phyloP scores from a whole-genome alignment of 2,329 filamentous ascomycete species.

The Fusarium pseudograminearum region DNA sequence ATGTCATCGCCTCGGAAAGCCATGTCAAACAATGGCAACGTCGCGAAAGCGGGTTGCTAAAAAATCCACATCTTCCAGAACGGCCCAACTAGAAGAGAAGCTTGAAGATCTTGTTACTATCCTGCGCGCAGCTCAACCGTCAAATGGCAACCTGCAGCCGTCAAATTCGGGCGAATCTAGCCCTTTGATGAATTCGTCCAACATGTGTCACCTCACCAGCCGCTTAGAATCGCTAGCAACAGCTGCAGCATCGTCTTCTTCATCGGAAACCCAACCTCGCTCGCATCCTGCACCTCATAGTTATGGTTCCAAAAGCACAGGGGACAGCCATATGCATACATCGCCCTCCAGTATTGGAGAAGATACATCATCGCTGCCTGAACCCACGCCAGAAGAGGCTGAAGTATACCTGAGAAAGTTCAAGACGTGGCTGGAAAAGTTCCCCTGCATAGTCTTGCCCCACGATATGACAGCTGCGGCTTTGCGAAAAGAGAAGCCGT shows the following conservation, averaged over 20 bases:
- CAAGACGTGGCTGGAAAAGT: constrained; percentile 55
- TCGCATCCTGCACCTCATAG: constrained; percentile 17
- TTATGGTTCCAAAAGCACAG: constrained; percentile 18
- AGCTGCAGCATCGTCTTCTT: constrained; percentile 52
- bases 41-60: constrained; percentile 55
- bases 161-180: constrained; percentile 15
- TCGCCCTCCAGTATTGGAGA: constrained; percentile 24
- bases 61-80: constrained; percentile 52
- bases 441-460: constrained; percentile 60
- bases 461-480: constrained; percentile 52
- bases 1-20: constrained; percentile 61
- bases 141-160: constrained; percentile 32
- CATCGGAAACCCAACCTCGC: constrained; percentile 28
- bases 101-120: constrained; percentile 62
- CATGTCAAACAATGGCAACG: constrained; percentile 60
- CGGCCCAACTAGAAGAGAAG: constrained; percentile 63
- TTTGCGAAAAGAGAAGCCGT: constrained; percentile 59
- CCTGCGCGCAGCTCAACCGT: constrained; percentile 52
- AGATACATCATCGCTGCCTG: constrained; percentile 40
- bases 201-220: constrained; percentile 42
- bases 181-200: constrained; percentile 25
- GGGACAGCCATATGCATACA: constrained; percentile 13
- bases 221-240: constrained; percentile 54
- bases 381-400: constrained; percentile 53
- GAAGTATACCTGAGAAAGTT: constrained; percentile 58